These are phyloP conservation scores for Zasmidium angulare DNA, from an alignment of 2,329 filamentous ascomycete species.

Conservation along the genomic window DNA sequence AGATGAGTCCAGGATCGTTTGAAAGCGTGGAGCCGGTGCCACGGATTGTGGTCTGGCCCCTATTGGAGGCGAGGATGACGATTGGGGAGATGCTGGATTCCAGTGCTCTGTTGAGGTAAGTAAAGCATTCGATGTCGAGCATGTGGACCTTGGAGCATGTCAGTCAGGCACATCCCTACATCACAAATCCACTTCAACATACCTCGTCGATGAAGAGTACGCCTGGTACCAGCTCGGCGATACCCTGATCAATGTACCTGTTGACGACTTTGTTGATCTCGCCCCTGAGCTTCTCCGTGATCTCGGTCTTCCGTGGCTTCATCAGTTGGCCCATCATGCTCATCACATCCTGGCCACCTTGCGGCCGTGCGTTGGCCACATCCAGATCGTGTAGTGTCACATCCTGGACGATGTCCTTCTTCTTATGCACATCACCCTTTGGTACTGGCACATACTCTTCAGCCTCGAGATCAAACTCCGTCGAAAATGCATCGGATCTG, in stretches of 20 bases:
- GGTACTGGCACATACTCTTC: slow-evolving; percentile 99
- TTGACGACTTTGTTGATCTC: slow-evolving; percentile 99
- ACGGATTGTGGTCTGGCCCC: slow-evolving; percentile 88
- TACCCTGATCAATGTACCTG: slow-evolving; percentile 97
- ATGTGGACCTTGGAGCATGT: slow-evolving; percentile 78
- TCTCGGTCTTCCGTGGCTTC: slow-evolving; percentile 99
- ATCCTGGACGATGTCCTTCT: slow-evolving; percentile 99
- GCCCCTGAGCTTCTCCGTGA: slow-evolving; percentile 90
- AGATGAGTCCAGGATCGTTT: slow-evolving; percentile 66
- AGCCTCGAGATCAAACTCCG: slow-evolving; percentile 96
- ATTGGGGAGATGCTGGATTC: slow-evolving; percentile 94
- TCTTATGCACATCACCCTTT: slow-evolving; percentile 99
- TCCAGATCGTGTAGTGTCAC: slow-evolving; percentile 96
- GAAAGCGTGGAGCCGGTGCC: slow-evolving; percentile 56
- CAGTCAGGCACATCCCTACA: background rate
- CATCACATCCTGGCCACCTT: slow-evolving; percentile 99
- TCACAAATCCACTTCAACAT: slow-evolving; percentile 33
- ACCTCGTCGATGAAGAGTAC: slow-evolving; percentile 99
- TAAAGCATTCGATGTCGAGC: slow-evolving; percentile 99
- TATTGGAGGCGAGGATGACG: slow-evolving; percentile 95
- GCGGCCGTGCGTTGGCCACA: slow-evolving; percentile 89
- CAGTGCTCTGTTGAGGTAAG: slow-evolving; percentile 96
- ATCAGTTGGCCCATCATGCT: slow-evolving; percentile 99
- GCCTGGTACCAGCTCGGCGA: slow-evolving; percentile 95
- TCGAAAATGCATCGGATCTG: slow-evolving; percentile 93